Evolutionary conservation across 2,329 filamentous ascomycete species (phyloP), one percentile per base, ranked within the genome.

Genomic region (Talaromyces sp.): DNA sequence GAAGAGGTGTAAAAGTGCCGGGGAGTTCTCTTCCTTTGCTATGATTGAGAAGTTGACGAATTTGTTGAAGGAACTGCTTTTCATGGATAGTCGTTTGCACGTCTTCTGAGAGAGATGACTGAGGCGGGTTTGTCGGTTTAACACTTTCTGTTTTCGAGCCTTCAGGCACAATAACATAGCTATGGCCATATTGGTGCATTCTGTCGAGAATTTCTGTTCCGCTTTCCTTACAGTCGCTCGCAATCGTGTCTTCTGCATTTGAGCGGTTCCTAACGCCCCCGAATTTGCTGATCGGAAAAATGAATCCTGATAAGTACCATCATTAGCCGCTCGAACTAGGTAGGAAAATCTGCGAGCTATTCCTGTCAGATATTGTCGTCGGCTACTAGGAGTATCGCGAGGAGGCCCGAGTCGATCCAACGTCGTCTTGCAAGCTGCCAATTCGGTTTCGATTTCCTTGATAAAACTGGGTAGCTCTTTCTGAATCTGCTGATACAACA

Each of bases 401-500:
- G 64, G 40, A 3, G 45, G 36, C 15, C 64, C 64, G 11, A 66
- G 60, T 38, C 64, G 43, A 54, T 53, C 53, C 17, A 70, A 54
- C 17, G 63, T 66, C 27, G 49, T 36, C 38, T 68, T 69, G 68
- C 65, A 68, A 17, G 27, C 38, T 45, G 47, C 47, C 17, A 69
- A 58, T 56, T 67, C 65, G 4, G 13, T 10, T 43, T 69, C 68
- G 3, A 71, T 64, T 15, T 69, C 68, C 19, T 63, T 64, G 31
- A 67, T 8, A 5, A 71, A 65, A 8, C 67, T 56, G 1, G 69
- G 70, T 5, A 71, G 63, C 22, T 67, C 61, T 54, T 54, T 65
- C 27, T 60, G 59, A 15, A 78, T 74, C 27, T 78, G 75, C 8
- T 72, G 66, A 5, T 76, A 69, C 1, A 79, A 69, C 11, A 77